Conservation (phyloP, 371 early-diverging fungal genomes). For the Coemansia sp. region DNA sequence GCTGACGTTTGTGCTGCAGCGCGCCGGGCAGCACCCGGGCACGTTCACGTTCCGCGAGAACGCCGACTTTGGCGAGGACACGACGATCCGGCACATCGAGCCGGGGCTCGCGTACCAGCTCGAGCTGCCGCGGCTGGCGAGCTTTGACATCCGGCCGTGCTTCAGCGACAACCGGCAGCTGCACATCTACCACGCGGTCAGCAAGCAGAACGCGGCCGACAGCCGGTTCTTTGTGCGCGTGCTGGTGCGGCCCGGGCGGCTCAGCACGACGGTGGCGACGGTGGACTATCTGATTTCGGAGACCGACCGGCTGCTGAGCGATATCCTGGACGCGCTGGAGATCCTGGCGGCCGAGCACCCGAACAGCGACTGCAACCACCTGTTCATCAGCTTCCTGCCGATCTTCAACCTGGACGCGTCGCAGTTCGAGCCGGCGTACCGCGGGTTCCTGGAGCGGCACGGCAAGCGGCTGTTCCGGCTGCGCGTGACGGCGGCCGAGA, state of each 20-base stretch:
- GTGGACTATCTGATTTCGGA: constrained; percentile 93
- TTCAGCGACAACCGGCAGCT: constrained; percentile 90
- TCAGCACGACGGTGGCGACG: constrained; percentile 76
- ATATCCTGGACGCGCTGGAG: constrained; percentile 92
- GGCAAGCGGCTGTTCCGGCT: constrained; percentile 93
- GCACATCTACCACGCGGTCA: constrained; percentile 93
- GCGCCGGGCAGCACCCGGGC: constrained; percentile 78
- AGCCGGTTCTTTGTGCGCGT: constrained; percentile 96
- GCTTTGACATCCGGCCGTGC: constrained; percentile 94
- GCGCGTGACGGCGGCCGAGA: constrained; percentile 92
- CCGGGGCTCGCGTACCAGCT: constrained; percentile 97
- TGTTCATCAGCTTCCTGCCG: constrained; percentile 97
- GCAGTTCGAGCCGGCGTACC: constrained; percentile 81
- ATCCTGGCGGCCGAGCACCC: constrained; percentile 83
- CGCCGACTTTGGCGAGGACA: constrained; percentile 82
- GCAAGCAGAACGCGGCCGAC: constrained; percentile 92
- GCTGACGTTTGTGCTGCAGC: constrained; percentile 85
- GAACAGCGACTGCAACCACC: constrained; percentile 96
- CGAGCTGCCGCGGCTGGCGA: constrained; percentile 86
- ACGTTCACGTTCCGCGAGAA: constrained; percentile 96
- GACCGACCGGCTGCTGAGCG: constrained; percentile 86
- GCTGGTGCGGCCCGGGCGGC: constrained; percentile 89
- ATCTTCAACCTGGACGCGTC: constrained; percentile 86
- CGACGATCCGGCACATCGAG: constrained; percentile 95
- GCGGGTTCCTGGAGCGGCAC: constrained; percentile 89